Base-by-base conservation (phyloP, 331 rosid species). In the Stylosanthes scabra region DNA sequence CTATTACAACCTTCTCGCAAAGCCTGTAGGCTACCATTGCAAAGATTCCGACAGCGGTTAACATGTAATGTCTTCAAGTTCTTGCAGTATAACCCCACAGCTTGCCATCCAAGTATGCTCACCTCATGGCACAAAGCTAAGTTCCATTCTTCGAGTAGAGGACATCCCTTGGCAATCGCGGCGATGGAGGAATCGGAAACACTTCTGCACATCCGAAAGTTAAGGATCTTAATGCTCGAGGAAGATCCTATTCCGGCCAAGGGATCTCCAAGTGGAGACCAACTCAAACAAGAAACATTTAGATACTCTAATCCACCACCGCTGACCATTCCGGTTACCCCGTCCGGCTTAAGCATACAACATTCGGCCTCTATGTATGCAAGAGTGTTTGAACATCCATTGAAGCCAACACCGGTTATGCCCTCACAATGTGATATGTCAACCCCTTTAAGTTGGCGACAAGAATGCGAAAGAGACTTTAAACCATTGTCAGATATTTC, bases 101-200 rank as follows among this genome's bases (percentile, higher is more conserved):
- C 85, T 16, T 61, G 79, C 96, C 92, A 89, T 59, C 91, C 89
- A 9, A 61, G 39, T 64, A 72, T 63, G 56, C 67, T 68, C 59
- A 86, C 85, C 63, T 74, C 87, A 37, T 85, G 87, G 57, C 95
- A 85, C 27, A 86, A 70, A 8, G 90, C 95, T 50, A 89, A 81
- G 86, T 84, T 89, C 91, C 95, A 89, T 45, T 89, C 90, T 72
- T 85, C 75, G 39, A 86, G 88, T 7, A 83, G 69, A 1, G 81
- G 81, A 68, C 90, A 86, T 58, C 91, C 82, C 73, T 77, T 77
- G 70, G 90, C 78, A 66, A 89, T 81, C 54, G 83, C 84, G 5
- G 20, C 44, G 59, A 87, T 70, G 2, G 88, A 79, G 27, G 61
- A 11, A 3, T 87, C 84, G 1, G 75, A 66, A 41, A 87, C 59